These are phyloP conservation scores for Chytridium lagenaria DNA, from an alignment of 371 early-diverging fungal species.

Conservation along the genomic window DNA sequence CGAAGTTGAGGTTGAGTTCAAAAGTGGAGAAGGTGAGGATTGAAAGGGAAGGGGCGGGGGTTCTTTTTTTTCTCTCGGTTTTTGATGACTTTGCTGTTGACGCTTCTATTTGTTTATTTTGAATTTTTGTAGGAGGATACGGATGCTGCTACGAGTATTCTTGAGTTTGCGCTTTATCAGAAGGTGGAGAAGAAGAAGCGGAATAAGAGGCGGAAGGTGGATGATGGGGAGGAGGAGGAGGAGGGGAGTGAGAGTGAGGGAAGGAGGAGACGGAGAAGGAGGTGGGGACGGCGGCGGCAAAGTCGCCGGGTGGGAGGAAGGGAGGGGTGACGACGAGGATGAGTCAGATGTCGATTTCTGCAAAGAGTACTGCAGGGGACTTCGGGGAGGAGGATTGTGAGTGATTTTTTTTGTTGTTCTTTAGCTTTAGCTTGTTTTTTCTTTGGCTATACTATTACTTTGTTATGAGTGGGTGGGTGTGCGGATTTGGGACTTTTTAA, in stretches of 20 bases:
- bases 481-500: neutral
- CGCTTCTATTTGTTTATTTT: conserved; percentile 26
- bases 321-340: conserved; percentile 5
- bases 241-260: conserved; percentile 34
- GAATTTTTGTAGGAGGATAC: conserved; percentile 71
- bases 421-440: neutral
- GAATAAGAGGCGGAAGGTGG: conserved; percentile 43
- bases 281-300: neutral
- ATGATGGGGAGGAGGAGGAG: conserved; percentile 53
- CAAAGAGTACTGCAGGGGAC: neutral
- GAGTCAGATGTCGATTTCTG: neutral
- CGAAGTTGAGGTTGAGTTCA: conserved; percentile 90
- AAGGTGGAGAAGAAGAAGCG: conserved; percentile 76
- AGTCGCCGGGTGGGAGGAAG: neutral
- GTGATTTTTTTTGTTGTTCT: neutral
- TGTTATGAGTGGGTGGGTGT: too few relatives aligned
- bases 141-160: conserved; percentile 80
- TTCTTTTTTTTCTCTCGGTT: conserved; percentile 8
- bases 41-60: too few relatives aligned
- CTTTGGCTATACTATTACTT: neutral
- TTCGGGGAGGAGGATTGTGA: conserved; percentile 7
- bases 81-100: neutral
- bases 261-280: conserved; percentile 13
- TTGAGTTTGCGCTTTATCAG: conserved; percentile 92
- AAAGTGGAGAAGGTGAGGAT: conserved; percentile 74